Conservation (phyloP, 1,284 basidiomycete genomes). For the Limonomyces culmigenus region DNA sequence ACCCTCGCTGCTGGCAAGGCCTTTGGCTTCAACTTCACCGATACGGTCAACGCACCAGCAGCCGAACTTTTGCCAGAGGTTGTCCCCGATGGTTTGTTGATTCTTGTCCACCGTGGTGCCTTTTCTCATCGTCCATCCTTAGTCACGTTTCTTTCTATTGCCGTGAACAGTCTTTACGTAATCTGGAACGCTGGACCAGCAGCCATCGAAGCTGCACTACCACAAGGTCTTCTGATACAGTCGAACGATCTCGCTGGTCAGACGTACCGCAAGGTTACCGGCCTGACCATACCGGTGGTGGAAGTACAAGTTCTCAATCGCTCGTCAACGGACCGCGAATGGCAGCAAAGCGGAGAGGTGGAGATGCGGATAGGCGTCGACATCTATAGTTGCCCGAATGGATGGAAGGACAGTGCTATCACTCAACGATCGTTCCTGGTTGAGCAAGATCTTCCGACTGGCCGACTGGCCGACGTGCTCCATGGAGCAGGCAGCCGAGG, state of each 20-base stretch:
- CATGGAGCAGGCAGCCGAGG: too few species aligned
- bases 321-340: conserved; percentile 26
- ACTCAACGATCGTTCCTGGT: conserved; percentile 51
- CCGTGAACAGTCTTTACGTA: conserved; percentile 32
- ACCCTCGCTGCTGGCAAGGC: conserved; percentile 36
- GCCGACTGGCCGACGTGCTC: too few species aligned
- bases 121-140: too few species aligned
- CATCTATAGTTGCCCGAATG: conserved; percentile 45
- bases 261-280: conserved; percentile 41
- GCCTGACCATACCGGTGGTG: conserved; percentile 32
- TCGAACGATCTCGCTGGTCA: conserved; percentile 61
- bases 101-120: too few species aligned
- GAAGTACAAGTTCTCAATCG: conserved; percentile 28
- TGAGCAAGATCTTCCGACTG: conserved; percentile 56
- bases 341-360: conserved; percentile 53
- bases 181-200: conserved; percentile 35
- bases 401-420: conserved; percentile 33
- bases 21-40: conserved; percentile 56
- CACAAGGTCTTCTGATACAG: conserved; percentile 44
- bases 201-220: conserved; percentile 38
- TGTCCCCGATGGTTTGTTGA: too few species aligned
- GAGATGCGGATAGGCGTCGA: conserved; percentile 45
- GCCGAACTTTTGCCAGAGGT: conserved; percentile 44
- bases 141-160: conserved; percentile 64
- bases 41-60: conserved; percentile 69